Evolutionary conservation across 1,284 basidiomycete species (phyloP).

Genomic region (Puccinia brachypodii): DNA sequence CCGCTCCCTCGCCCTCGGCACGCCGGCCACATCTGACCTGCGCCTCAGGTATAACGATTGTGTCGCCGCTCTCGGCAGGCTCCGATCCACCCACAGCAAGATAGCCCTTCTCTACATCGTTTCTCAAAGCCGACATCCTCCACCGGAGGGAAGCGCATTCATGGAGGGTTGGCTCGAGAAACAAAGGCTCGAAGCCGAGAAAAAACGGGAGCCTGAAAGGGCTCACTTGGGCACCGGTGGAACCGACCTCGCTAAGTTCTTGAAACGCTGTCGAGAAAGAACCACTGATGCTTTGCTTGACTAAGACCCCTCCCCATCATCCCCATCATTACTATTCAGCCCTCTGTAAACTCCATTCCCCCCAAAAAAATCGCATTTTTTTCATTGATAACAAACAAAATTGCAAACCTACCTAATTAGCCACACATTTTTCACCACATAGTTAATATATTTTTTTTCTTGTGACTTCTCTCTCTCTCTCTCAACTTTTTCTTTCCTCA

Average conservation of each 20-base stretch:
- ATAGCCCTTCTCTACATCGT: conserved; percentile 25
- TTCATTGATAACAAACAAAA: no score
- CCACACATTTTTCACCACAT: no score
- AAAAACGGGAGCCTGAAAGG: not conserved
- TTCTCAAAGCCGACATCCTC: not conserved
- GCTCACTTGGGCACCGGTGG: conserved; percentile 78
- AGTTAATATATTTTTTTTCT: no score
- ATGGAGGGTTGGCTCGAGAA: not conserved
- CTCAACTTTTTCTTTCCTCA: no score
- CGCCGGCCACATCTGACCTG: not conserved
- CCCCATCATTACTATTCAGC: no score
- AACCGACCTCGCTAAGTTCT: conserved; percentile 74
- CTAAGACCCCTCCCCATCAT: no score
- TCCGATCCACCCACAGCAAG: conserved; percentile 11
- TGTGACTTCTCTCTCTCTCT: no score
- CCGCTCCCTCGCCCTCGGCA: conserved; percentile 3
- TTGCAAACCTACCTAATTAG: no score
- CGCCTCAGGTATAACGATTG: conserved; percentile 19
- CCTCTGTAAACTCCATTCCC: no score
- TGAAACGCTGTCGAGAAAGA: conserved; percentile 74
- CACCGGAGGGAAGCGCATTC: conserved; percentile 3
- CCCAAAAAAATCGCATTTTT: no score
- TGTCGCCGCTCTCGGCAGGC: not conserved
- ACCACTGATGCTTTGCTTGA: conserved; percentile 59
- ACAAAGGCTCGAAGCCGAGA: not conserved